Evolutionary conservation across 257 asterid species (phyloP).

Genomic region (Solanum rostratum): DNA sequence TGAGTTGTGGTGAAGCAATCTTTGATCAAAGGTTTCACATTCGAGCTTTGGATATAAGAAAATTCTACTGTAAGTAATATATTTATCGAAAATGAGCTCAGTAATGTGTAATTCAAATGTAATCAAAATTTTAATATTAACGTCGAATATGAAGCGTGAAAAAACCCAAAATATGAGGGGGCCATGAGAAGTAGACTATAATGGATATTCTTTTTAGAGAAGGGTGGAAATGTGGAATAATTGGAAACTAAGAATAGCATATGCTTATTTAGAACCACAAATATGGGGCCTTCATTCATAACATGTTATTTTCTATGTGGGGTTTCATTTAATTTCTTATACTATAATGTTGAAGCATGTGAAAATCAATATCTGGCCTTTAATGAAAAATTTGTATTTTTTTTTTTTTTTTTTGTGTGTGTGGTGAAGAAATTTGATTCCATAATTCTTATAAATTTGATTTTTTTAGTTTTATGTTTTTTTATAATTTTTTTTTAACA

Average conservation of each 20-base stretch:
- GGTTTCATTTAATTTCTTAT: not conserved
- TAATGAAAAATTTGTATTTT: not conserved
- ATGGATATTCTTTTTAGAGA: conserved; percentile 28
- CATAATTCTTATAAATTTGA: not conserved
- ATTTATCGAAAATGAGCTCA: too few species aligned
- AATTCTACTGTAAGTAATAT: too few species aligned
- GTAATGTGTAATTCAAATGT: too few species aligned
- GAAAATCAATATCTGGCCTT: not conserved
- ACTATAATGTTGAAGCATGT: not conserved
- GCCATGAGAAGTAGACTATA: conserved; percentile 5
- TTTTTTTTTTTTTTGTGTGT: not conserved
- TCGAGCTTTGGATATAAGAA: too few species aligned
- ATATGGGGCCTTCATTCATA: not conserved
- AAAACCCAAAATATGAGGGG: not conserved
- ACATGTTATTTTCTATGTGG: not conserved
- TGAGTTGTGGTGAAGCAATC: too few species aligned
- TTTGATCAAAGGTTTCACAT: too few species aligned
- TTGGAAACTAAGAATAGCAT: conserved; percentile 21
- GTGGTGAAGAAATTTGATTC: not conserved
- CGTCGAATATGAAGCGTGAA: too few species aligned
- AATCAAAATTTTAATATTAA: too few species aligned
- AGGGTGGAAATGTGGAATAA: conserved; percentile 6
- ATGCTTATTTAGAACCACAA: conserved; percentile 17
- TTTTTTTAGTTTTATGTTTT: not conserved
- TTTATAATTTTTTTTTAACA: not conserved